These are phyloP conservation scores for Musa beccarii DNA, from an alignment of 176 grass and related monocot genomes.

Conservation along the genomic window DNA sequence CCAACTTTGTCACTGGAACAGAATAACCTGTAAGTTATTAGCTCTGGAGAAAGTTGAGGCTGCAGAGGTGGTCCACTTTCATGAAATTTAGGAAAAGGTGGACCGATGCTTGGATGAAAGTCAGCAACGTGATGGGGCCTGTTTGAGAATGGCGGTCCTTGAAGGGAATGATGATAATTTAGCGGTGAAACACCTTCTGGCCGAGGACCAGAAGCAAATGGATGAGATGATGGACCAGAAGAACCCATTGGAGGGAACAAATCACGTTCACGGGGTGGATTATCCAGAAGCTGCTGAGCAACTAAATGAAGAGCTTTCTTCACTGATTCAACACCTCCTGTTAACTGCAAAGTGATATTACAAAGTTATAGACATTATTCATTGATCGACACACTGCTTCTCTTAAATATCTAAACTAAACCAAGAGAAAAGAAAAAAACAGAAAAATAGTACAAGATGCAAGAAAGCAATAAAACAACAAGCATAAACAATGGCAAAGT, in stretches of 20 bases:
- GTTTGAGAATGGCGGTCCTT: conserved; percentile 38
- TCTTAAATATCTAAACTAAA: neutral
- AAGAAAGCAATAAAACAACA: conserved; percentile 13
- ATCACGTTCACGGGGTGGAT: conserved; percentile 49
- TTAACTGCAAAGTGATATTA: conserved; percentile 39
- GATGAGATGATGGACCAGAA: conserved; percentile 42
- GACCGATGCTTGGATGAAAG: conserved; percentile 34
- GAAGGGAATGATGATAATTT: conserved; percentile 41
- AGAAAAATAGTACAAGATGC: conserved; percentile 6
- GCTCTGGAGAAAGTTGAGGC: conserved; percentile 36
- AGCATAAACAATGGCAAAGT: neutral
- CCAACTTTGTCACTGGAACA: conserved; percentile 80
- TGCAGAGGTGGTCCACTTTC: conserved; percentile 39
- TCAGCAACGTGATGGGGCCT: conserved; percentile 35
- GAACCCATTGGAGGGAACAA: conserved; percentile 21
- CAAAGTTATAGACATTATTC: conserved; percentile 24
- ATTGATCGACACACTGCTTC: neutral
- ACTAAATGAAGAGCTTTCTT: conserved; percentile 62
- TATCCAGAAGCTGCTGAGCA: conserved; percentile 53
- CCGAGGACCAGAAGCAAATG: conserved; percentile 19
- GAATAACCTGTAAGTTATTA: conserved; percentile 59
- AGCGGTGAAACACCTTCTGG: conserved; percentile 40
- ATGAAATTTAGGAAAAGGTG: conserved; percentile 37
- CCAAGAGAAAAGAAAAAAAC: conserved; percentile 2
- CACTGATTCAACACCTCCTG: conserved; percentile 57